Evolutionary conservation across 2,329 filamentous ascomycete species (phyloP).

Genomic region (Emmonsiellopsis sp.): DNA sequence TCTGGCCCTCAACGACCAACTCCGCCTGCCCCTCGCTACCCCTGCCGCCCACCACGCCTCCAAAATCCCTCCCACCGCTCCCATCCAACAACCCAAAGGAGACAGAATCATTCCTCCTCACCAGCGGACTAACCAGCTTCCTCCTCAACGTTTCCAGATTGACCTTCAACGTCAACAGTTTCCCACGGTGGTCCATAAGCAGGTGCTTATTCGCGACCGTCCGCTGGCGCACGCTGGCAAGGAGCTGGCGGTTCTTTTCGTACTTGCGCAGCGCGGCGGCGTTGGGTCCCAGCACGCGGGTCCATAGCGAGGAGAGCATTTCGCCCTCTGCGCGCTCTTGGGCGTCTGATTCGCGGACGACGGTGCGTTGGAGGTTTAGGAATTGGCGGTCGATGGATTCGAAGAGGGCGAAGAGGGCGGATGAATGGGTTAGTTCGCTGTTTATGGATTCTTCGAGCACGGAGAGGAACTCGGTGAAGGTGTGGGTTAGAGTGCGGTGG

Average conservation of each 20-base stretch:
- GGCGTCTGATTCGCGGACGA: conserved; percentile 70
- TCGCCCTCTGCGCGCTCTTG: conserved; percentile 76
- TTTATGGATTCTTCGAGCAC: conserved; percentile 85
- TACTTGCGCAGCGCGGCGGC: conserved; percentile 73
- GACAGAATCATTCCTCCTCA: conserved; percentile 54
- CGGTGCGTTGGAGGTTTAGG: conserved; percentile 73
- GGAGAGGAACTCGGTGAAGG: conserved; percentile 77
- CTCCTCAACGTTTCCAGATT: conserved; percentile 76
- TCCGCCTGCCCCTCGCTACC: conserved; percentile 30
- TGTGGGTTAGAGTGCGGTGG: conserved; percentile 68
- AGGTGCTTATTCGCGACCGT: conserved; percentile 82
- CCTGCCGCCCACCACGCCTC: conserved; percentile 11
- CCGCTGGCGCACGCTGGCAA: conserved; percentile 68
- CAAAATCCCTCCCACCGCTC: conserved; percentile 7
- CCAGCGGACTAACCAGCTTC: conserved; percentile 75
- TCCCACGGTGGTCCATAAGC: conserved; percentile 76
- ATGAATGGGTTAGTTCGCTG: conserved; percentile 69
- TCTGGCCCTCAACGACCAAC: conserved; percentile 65
- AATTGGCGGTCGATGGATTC: conserved; percentile 87
- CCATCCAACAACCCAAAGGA: conserved; percentile 26
- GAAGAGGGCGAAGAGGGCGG: conserved; percentile 78
- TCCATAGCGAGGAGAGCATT: conserved; percentile 76
- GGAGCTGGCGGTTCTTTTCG: conserved; percentile 75
- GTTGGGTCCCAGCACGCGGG: conserved; percentile 68
- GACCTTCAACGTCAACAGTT: conserved; percentile 72